phyloP scores from a whole-genome alignment of 2,329 filamentous ascomycete genomes.

The Dactylonectria estremocensis region DNA sequence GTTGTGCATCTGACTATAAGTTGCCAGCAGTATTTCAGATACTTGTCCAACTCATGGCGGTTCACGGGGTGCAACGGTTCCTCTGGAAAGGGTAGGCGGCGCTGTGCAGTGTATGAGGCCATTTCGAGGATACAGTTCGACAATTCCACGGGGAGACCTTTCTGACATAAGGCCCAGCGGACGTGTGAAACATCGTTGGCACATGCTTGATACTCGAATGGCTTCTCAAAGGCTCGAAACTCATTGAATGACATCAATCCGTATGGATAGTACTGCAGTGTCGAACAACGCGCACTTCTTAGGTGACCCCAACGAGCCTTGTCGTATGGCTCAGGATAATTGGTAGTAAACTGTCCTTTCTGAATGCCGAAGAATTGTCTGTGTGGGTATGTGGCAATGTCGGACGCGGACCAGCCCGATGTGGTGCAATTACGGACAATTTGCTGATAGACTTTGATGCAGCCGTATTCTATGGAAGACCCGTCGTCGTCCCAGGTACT shows the following conservation, averaged over 20 bases:
- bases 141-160: conserved; percentile 7
- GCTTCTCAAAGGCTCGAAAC: neutral
- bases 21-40: conserved; percentile 2
- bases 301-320: neutral
- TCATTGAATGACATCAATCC: conserved; percentile 4
- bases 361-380: conserved; percentile 9
- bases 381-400: conserved; percentile 3
- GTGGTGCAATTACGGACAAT: conserved; percentile 4
- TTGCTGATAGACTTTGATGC: neutral
- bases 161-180: neutral
- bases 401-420: conserved; percentile 5
- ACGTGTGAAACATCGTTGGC: neutral
- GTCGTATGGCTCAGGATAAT: neutral
- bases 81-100: neutral
- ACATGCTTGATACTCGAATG: neutral
- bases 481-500: neutral
- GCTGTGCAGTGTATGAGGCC: conserved; percentile 5
- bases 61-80: neutral
- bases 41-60: neutral
- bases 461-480: neutral
- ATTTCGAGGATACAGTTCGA: conserved; percentile 2
- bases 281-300: neutral
- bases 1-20: neutral
- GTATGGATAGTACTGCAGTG: conserved; percentile 3
- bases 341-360: neutral